phyloP scores from a whole-genome alignment of 2,329 filamentous ascomycete genomes.

The Geosmithia putterillii region DNA sequence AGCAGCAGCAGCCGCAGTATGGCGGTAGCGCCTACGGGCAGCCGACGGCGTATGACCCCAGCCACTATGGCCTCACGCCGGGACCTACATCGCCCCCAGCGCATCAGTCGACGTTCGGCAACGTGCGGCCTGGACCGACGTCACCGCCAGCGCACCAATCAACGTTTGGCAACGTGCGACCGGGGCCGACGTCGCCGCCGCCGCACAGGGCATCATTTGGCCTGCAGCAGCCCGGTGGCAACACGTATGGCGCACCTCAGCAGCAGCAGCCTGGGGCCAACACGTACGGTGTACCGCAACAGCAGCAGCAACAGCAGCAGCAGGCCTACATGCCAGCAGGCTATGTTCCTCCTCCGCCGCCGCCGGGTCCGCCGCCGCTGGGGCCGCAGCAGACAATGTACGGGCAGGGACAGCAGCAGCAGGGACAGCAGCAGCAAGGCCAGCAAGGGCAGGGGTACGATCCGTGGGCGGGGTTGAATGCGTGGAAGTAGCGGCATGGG shows the following conservation, averaged over 20 bases:
- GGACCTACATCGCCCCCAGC: slow-evolving; percentile 51
- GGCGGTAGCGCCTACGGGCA: slow-evolving; percentile 5
- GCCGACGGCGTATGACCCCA: slow-evolving; percentile 41
- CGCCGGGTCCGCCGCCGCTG: slow-evolving; percentile 48
- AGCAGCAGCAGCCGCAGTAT: not conserved
- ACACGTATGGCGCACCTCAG: slow-evolving; percentile 8
- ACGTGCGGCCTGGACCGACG: slow-evolving; percentile 18
- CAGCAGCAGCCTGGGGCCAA: too few relatives aligned
- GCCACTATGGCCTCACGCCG: slow-evolving; percentile 44
- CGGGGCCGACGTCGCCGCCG: slow-evolving; percentile 35
- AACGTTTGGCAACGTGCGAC: slow-evolving; percentile 22
- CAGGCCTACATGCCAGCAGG: slow-evolving; percentile 37
- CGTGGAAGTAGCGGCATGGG: slow-evolving; percentile 43
- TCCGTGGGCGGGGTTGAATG: slow-evolving; percentile 39
- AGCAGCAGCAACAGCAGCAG: slow-evolving; percentile 22
- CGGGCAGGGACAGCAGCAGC: slow-evolving; percentile 14
- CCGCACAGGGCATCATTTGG: slow-evolving; percentile 42
- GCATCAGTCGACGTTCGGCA: slow-evolving; percentile 40
- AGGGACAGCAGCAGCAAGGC: slow-evolving; percentile 5
- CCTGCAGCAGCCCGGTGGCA: slow-evolving; percentile 14
- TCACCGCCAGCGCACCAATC: slow-evolving; percentile 48
- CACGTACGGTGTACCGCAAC: slow-evolving; percentile 13
- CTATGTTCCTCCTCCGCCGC: slow-evolving; percentile 51
- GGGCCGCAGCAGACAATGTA: slow-evolving; percentile 52
- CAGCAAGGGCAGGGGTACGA: slow-evolving; percentile 18